phyloP scores from a whole-genome alignment of 2,329 filamentous ascomycete genomes.

The Xylaria sp. region DNA sequence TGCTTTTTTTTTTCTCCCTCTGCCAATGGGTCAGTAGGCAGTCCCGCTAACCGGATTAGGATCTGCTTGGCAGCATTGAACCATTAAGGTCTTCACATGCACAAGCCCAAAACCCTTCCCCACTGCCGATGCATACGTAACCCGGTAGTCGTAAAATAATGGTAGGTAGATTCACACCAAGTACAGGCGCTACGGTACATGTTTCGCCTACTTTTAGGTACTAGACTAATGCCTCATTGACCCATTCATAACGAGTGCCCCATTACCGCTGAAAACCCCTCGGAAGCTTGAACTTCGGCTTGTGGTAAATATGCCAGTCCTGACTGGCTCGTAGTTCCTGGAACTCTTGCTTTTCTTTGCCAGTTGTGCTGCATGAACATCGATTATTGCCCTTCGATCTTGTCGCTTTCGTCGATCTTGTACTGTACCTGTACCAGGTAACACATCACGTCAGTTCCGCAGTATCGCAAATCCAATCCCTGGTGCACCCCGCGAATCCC shows the following conservation, averaged over 20 bases:
- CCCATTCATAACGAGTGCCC: not conserved
- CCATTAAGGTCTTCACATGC: not conserved
- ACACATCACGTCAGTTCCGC: not conserved
- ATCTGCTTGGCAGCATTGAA: not conserved
- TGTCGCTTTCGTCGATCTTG: not conserved
- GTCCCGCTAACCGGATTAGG: not conserved
- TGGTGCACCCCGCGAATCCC: slow-evolving; percentile 33
- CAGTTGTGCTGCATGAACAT: slow-evolving; percentile 1
- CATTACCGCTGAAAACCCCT: not conserved
- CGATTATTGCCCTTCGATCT: not conserved
- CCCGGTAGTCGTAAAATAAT: not conserved
- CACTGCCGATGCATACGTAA: not conserved
- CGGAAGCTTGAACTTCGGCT: slow-evolving; percentile 5
- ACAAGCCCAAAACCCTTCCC: not conserved
- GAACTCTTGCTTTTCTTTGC: not conserved
- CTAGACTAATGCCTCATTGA: not conserved
- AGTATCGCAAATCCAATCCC: slow-evolving; percentile 10
- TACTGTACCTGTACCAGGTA: not conserved
- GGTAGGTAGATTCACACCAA: not conserved
- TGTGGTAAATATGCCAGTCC: not conserved
- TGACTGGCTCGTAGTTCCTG: not conserved
- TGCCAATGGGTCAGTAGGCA: not conserved
- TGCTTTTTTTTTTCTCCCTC: not conserved
- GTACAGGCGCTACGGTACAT: not conserved
- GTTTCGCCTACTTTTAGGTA: not conserved